A percentile compares a stretch with the other conserved stretches of the same genome.
Conservation (phyloP, 352 stramenopile species). For the Phytophthora sojae region DNA sequence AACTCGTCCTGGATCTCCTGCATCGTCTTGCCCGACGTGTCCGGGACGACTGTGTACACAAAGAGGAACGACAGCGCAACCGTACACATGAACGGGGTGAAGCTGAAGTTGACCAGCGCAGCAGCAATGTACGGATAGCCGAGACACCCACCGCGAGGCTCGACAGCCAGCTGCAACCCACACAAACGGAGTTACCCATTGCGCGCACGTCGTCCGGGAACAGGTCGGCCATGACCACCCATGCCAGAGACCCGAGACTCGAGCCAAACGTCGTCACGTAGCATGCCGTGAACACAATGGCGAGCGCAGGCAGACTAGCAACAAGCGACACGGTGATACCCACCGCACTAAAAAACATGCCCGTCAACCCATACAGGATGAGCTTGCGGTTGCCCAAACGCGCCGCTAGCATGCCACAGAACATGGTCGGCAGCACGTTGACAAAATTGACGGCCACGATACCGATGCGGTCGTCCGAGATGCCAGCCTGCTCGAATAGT, state of each 20-base stretch:
- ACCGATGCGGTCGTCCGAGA: constrained; percentile 51
- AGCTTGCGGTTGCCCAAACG: constrained; percentile 48
- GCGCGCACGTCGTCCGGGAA: constrained; percentile 46
- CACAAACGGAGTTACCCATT: constrained; percentile 44
- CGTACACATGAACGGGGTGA: neutral
- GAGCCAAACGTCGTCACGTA: constrained; percentile 31
- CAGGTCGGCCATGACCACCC: constrained; percentile 45
- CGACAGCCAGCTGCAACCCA: constrained; percentile 49
- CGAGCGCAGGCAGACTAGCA: constrained; percentile 23
- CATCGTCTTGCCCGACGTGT: neutral
- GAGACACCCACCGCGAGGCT: constrained; percentile 26
- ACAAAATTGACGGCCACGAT: constrained; percentile 52
- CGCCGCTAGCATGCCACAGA: constrained; percentile 30
- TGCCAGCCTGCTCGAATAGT: constrained; percentile 51
- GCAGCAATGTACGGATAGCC: neutral
- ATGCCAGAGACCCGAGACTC: constrained; percentile 53
- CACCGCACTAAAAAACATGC: constrained; percentile 40
- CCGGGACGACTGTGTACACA: neutral
- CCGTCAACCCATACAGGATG: constrained; percentile 33
- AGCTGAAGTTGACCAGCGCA: neutral
- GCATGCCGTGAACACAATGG: constrained; percentile 48
- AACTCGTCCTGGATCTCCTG: constrained; percentile 2
- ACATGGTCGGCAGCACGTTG: constrained; percentile 44
- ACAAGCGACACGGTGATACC: constrained; percentile 36
- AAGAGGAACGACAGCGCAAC: neutral